Evolutionary conservation across 306 rosid species (phyloP), one percentile per base, ranked within the genome.

Genomic region (Amphicarpaea edgeworthii): DNA sequence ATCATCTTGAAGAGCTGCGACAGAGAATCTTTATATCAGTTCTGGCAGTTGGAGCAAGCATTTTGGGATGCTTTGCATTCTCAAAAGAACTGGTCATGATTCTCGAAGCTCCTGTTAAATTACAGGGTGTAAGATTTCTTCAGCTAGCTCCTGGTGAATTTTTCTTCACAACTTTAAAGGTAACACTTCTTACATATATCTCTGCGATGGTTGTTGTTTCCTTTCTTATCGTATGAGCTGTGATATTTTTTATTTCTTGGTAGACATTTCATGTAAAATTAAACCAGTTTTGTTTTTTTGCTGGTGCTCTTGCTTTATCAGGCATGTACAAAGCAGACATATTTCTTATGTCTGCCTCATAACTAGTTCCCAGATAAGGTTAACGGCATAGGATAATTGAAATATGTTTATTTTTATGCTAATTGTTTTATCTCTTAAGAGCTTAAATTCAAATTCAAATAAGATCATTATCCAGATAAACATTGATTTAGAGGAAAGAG

Each of bases 1-100:
- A 94, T 84, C 97, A 94, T 82, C 95, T 94, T n/a, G 98, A 94
- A 86, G 98, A 94, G 88, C 88, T 94, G 49, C 95, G 98, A n/a
- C 89, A 92, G 88, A 88, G 98, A 81, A 53, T 94, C 58, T 92
- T 94, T 69, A 50, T 88, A 26, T 94, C 98, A 5, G 90, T 94
- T 83, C 67, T 88, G 19, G 97, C 92, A 0, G 95, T 94, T 41
- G 98, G 98, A 61, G 93, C 77, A 38, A 88, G 92, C 68, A 92
- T 94, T 61, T 74, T 76, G 75, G 97, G 96, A 60, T 94, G 98
- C 86, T 94, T 94, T 84, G 92, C 97, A 4, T 85, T 85, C 80
- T 91, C 98, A 6, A 94, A 94, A 79, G 98, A 94, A 3, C 81
- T 94, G 64, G 37, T 94, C 6, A 16, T 85, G 62, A 1, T 94